Base-by-base conservation (phyloP, 306 rosid genomes). In the Astragalus membranaceus region DNA sequence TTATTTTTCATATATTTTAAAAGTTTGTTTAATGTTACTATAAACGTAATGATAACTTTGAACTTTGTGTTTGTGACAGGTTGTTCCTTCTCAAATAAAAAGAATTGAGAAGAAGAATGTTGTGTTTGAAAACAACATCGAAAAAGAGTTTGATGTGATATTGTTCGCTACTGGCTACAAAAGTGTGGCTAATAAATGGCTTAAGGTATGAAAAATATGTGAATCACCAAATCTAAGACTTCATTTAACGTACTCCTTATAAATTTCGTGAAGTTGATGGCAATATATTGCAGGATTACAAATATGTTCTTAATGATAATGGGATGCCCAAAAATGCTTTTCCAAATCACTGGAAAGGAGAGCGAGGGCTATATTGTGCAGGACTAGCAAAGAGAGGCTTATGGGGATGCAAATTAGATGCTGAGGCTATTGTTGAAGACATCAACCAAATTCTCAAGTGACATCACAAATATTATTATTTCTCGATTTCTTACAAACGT, bases 101-200 rank as follows among this genome's bases (percentile, higher is more conserved):
- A 86, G 35, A 37, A 80, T 86, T 10, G 73, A 85, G 59, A 76
- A 78, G 13, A 72, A 69, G 7, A 64, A 52, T 16, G 78, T 86
- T 16, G 8, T 44, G 0, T 91, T 91, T 37, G 79, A 9, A 48
- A 74, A 83, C 52, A 74, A 77, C 1, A 32, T 2, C 10, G 76
- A 49, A 15, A 69, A 75, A 5, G 69, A 68, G 10, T 88, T 85
- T 44, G 89, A 88, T 46, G 88, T 44, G 0, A 87, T 91, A 7
- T 72, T 86, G 1, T 85, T 91, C 41, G 88, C 91, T 3, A 91
- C 97, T 10, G 92, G 95, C 36, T 91, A 83, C 33, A 82, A 10
- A 80, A 86, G 89, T 36, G 20, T 14, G 6, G 88, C 86, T 8
- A 60, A 74, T 52, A 56, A 35, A 0, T 90, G 93, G 91, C 84